These are phyloP conservation scores for Plantago elongata DNA, from an alignment of 257 asterid genomes.

Conservation along the genomic window DNA sequence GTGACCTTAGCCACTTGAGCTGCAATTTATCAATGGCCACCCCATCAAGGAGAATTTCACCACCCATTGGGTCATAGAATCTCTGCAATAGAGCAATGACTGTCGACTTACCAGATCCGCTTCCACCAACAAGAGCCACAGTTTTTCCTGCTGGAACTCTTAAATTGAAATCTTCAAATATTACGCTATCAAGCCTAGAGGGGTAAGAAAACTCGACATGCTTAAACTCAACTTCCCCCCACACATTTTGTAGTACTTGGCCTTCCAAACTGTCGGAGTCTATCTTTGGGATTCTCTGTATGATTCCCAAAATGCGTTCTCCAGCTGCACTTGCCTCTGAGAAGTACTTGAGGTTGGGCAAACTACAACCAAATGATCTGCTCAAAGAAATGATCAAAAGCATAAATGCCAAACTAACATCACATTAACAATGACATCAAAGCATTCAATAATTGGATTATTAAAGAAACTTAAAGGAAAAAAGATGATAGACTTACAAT, in stretches of 20 bases:
- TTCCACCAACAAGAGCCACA: slow-evolving; percentile 88
- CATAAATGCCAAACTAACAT: too few species aligned
- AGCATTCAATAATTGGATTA: not conserved
- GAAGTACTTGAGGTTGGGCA: slow-evolving; percentile 65
- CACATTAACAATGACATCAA: too few species aligned
- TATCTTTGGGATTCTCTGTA: slow-evolving; percentile 62
- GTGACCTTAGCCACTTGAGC: slow-evolving; percentile 76
- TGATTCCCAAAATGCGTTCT: slow-evolving; percentile 59
- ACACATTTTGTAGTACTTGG: slow-evolving; percentile 36
- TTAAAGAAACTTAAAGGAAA: not conserved
- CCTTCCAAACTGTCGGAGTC: slow-evolving; percentile 71
- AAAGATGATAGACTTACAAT: slow-evolving; percentile 27
- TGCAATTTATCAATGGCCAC: slow-evolving; percentile 51
- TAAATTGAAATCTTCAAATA: slow-evolving; percentile 53
- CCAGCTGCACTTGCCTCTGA: slow-evolving; percentile 73
- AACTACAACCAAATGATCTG: slow-evolving; percentile 54
- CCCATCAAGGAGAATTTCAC: slow-evolving; percentile 67
- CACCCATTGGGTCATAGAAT: slow-evolving; percentile 69
- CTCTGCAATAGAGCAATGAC: slow-evolving; percentile 84
- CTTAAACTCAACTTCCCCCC: slow-evolving; percentile 69
- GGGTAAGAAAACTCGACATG: slow-evolving; percentile 73
- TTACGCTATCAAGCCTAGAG: slow-evolving; percentile 66
- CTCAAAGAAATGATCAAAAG: not conserved
- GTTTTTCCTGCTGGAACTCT: slow-evolving; percentile 81
- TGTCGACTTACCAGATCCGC: slow-evolving; percentile 97